Base-by-base conservation (phyloP, 345 rosid genomes). In the Alliaria petiolata region DNA sequence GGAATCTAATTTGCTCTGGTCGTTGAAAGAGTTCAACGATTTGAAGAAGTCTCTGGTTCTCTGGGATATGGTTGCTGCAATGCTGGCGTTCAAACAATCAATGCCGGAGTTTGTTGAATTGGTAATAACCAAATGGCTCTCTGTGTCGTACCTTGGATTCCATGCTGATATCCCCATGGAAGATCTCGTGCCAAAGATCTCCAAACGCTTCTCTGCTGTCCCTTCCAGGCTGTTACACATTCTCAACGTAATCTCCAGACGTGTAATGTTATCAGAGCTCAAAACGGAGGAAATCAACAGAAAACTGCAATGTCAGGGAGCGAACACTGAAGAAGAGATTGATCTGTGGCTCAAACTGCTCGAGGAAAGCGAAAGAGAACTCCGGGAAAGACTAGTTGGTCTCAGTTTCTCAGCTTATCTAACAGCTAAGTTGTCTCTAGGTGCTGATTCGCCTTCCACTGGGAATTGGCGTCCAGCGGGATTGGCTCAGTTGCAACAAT, bases 51-150 rank as follows among this genome's bases (percentile, higher is more conserved):
- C 96, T 69, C 73, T 89, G 38, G 90, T 88, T 74, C 74, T 85
- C 50, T 95, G 99, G 99, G 98, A 95, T 68, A 62, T 86, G 47
- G 65, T 83, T 69, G 83, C 89, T 45, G 89, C 97, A 59, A 74
- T 95, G 79, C 64, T 79, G 77, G 89, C 88, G 33, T 86, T 95
- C 83, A 85, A 85, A 82, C 78, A 62, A 22, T 76, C 84, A 65
- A 75, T 83, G 58, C 91, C 96, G 9, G 76, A 83, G 55, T 85
- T 72, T 79, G 83, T 85, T 15, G 85, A 86, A 40, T 78, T 75
- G 69, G 58, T 86, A 45, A 74, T 89, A 57, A 67, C 80, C 33
- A 86, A 83, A 79, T 95, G 96, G 96, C 90, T 91, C 39, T 83
- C 89, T 6, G 35, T 66, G 43, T 80, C 84, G 46, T 81, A 61